Conservation (phyloP, 352 stramenopile species). For the Globisporangium abappressorium region DNA sequence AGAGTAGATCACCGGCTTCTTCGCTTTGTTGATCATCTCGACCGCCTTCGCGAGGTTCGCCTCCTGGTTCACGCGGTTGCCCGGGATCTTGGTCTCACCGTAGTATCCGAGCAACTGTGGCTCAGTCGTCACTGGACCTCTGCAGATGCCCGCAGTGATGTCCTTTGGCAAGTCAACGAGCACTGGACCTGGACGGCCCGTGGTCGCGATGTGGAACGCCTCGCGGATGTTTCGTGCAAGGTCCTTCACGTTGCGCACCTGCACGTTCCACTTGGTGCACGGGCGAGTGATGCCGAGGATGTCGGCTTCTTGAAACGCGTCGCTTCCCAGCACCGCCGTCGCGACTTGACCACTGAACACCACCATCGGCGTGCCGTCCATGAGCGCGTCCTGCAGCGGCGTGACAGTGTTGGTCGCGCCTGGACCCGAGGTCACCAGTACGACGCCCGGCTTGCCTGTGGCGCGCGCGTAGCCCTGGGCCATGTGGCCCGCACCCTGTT, state of each 20-base stretch:
- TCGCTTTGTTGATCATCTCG: constrained; percentile 92
- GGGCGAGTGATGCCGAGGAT: constrained; percentile 84
- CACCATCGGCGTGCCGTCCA: constrained; percentile 93
- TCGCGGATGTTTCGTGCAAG: constrained; percentile 94
- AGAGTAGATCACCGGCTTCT: constrained; percentile 95
- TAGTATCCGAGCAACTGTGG: constrained; percentile 85
- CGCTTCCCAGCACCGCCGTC: constrained; percentile 87
- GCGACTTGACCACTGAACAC: constrained; percentile 94
- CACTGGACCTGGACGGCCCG: constrained; percentile 91
- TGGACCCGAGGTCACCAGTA: constrained; percentile 92
- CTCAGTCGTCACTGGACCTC: constrained; percentile 63
- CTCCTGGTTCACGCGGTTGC: constrained; percentile 81
- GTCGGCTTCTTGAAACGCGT: constrained; percentile 92
- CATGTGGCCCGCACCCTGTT: constrained; percentile 85
- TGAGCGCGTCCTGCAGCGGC: constrained; percentile 92
- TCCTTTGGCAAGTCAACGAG: constrained; percentile 96
- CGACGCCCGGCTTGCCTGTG: constrained; percentile 88
- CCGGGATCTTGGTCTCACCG: constrained; percentile 75
- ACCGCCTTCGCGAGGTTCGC: constrained; percentile 63
- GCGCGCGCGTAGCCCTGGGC: constrained; percentile 81
- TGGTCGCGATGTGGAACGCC: constrained; percentile 94
- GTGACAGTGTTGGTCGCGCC: constrained; percentile 94
- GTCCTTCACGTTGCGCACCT: constrained; percentile 95
- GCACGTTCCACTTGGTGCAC: constrained; percentile 96
- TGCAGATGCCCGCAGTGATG: constrained; percentile 83